Base-by-base conservation (phyloP, 1,139 yeast species). In the Candida glucosophila region DNA sequence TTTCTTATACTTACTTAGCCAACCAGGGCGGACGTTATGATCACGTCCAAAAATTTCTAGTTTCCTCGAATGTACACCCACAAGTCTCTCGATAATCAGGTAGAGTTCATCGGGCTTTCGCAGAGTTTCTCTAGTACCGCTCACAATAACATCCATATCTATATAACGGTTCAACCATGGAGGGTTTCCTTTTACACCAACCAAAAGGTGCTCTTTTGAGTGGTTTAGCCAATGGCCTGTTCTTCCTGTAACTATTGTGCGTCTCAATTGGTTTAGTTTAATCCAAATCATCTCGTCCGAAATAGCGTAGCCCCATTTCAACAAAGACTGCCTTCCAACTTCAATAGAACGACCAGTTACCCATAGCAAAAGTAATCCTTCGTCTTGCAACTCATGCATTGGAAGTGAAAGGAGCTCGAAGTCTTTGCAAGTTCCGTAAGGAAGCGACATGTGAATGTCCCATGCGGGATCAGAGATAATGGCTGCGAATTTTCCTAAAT, bases 161-260 rank as follows among this genome's bases (percentile, higher is more conserved):
- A 80, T 49, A 23, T 69, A 63, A 26, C 62, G 58, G 34, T 70
- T 69, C 14, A 83, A 45, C 94, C 95, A 83, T n/a, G 49, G 41
- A 0, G 93, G 90, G 22, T 68, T 49, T 0, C 96, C 96, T 44
- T 86, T 86, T 16, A 79, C 46, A 0, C 95, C 97, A 15, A 88
- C 82, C 8, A 88, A 54, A 23, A 85, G 59, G 47, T 88, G 96
- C 50, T 88, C 97, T 41, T 88, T 88, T 1, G 95, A 82, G 50
- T 88, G 97, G 46, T 88, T 88, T 26, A 88, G 60, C 97, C 97
- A 88, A 49, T 88, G 97, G 0, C 97, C 97, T 0, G 97, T 88
- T 35, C 96, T 59, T 1, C 97, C 97, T 0, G 97, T 88, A 32
- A 92, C 90, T 26, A 88, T 86, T 0, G 95, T 88, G 35, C 95